Base-by-base conservation (phyloP, 2,329 filamentous ascomycete genomes). In the Zalaria sp. region DNA sequence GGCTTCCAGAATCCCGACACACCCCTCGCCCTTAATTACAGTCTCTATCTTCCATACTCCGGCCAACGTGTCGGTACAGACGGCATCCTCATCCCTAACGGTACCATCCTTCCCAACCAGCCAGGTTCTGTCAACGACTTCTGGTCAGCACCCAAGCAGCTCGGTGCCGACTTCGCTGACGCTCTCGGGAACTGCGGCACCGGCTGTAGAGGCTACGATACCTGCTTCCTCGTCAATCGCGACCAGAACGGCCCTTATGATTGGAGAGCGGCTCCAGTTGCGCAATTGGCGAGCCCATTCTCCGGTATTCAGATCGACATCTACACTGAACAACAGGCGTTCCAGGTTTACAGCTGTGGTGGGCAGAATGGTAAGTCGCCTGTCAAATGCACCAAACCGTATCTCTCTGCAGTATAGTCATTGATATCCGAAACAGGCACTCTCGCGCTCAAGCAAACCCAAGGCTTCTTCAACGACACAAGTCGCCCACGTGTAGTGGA, bases 341-440 rank as follows among this genome's bases (percentile, higher is more conserved):
- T 93, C 62, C 88, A 95, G 64, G 72, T 95, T 53, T 95, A 93
- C 68, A 79, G 75, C 47, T 95, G 88, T 69, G 77, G 76, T 52
- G 75, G 75, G 25, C 77, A 84, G 64, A 79, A 93, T 62, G 84
- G 84, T 51, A 69, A 59, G 41, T 63, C 64, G 35, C 55, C 28
- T 43, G 53, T 41, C 2, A 18, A 18, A 18, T 18, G 18, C 18
- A 18, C 18, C 18, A 18, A 2, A 18, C 18, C 18, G 18, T 18
- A 18, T 18, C 18, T 18, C 18, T 18, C 18, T 18, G 18, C 18
- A 18, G 18, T 18, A 18, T 18, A 18, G 18, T 18, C 18, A 18
- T 18, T 18, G 18, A 18, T 18, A 18, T 18, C 18, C 18, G 18
- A 25, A 28, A 18, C 40, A 67, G 66, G 64, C 26, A 62, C 69